Conservation (phyloP, 768 basidiomycete genomes). For the button mushroom (Agaricus bisporus) region DNA sequence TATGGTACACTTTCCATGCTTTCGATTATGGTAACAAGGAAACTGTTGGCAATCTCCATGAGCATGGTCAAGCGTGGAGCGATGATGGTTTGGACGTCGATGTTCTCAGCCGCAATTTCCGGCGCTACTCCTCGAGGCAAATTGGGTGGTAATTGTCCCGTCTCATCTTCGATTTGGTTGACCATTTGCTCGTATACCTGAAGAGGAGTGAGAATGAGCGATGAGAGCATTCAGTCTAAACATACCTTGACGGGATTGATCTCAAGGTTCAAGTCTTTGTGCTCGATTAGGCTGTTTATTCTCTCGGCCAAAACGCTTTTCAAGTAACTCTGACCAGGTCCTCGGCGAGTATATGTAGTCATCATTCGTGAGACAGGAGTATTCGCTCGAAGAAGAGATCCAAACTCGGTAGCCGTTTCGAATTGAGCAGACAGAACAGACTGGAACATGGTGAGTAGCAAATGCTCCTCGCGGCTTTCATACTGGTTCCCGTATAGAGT, state of each 20-base stretch:
- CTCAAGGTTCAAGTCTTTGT: conserved; percentile 98
- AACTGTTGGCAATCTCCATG: conserved; percentile 99
- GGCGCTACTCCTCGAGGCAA: conserved; percentile 91
- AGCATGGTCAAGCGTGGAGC: conserved; percentile 96
- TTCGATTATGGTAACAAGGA: conserved; percentile 95
- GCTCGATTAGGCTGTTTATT: conserved; percentile 98
- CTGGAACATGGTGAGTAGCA: conserved; percentile 99
- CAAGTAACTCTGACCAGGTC: conserved; percentile 97
- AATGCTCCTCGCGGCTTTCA: conserved; percentile 95
- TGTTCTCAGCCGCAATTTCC: conserved; percentile 89
- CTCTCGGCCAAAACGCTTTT: conserved; percentile 97
- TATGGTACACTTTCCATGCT: conserved; percentile 98
- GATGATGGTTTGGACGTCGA: conserved; percentile 97
- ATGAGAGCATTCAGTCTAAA: background rate
- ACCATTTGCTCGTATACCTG: conserved; percentile 99
- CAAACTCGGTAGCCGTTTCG: conserved; percentile 98
- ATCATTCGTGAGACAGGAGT: conserved; percentile 99
- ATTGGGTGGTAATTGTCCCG: conserved; percentile 84
- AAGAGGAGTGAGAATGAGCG: conserved; percentile 2
- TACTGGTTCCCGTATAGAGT: conserved; percentile 99
- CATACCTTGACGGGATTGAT: conserved; percentile 96
- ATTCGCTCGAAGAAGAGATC: conserved; percentile 96
- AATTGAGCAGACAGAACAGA: conserved; percentile 98
- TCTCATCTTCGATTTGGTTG: conserved; percentile 97
- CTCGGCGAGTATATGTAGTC: conserved; percentile 99